Evolutionary conservation across 2,329 filamentous ascomycete species (phyloP).

Genomic region (Macrophomina phaseolina): DNA sequence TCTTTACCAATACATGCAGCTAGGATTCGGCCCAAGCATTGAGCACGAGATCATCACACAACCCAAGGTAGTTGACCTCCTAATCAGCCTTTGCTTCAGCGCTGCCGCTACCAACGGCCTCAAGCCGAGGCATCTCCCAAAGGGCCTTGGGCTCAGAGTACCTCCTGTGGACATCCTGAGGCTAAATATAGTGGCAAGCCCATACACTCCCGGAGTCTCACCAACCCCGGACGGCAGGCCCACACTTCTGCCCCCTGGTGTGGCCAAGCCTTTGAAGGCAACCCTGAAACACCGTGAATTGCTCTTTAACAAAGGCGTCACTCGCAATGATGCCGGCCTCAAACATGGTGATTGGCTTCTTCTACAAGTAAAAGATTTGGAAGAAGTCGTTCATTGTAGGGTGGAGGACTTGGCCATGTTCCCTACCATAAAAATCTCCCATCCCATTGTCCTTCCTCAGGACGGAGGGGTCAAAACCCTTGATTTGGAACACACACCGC

Average conservation of each 20-base stretch:
- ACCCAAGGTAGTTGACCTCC: slow-evolving; percentile 81
- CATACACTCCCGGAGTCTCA: neutral
- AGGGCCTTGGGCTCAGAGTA: slow-evolving; percentile 61
- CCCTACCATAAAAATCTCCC: neutral
- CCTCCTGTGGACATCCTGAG: slow-evolving; percentile 41
- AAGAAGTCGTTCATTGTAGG: slow-evolving; percentile 2
- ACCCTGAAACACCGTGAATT: slow-evolving; percentile 45
- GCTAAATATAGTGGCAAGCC: slow-evolving; percentile 24
- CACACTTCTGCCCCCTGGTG: neutral
- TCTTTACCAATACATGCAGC: slow-evolving; percentile 83
- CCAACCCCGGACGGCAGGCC: neutral
- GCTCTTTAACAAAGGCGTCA: slow-evolving; percentile 42
- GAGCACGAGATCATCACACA: slow-evolving; percentile 83
- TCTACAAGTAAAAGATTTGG: slow-evolving; percentile 34
- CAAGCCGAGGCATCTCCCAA: slow-evolving; percentile 49
- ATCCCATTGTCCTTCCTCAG: neutral
- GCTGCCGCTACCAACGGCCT: slow-evolving; percentile 49
- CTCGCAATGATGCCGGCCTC: slow-evolving; percentile 35
- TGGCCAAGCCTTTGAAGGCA: neutral
- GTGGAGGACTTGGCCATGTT: neutral
- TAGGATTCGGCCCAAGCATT: slow-evolving; percentile 84
- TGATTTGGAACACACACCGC: neutral
- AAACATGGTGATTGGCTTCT: slow-evolving; percentile 60
- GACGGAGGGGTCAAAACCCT: neutral
- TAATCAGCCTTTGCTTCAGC: slow-evolving; percentile 80